These are phyloP conservation scores for Neopestalotiopsis clavispora DNA, from an alignment of 2,329 filamentous ascomycete genomes.

Conservation along the genomic window DNA sequence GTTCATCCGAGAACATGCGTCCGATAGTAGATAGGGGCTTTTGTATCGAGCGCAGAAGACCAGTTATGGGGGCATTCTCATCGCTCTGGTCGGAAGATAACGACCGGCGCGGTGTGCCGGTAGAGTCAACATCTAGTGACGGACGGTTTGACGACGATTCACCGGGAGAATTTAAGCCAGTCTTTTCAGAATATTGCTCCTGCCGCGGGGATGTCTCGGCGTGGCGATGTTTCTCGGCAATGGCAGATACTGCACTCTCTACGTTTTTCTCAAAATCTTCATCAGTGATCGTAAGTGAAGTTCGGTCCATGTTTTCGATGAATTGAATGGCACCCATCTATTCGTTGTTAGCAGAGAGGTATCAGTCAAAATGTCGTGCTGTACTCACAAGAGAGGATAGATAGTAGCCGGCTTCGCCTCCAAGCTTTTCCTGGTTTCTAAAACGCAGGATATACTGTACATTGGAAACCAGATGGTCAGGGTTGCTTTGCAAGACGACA, in stretches of 20 bases:
- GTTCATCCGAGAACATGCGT: conserved; percentile 84
- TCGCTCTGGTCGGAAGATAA: conserved; percentile 62
- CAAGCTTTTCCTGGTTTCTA: conserved; percentile 94
- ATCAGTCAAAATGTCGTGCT: not conserved
- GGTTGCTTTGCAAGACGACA: conserved; percentile 91
- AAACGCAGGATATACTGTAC: conserved; percentile 98
- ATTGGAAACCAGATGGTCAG: conserved; percentile 94
- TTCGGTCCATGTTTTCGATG: conserved; percentile 94
- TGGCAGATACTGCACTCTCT: conserved; percentile 93
- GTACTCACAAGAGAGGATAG: conserved; percentile 81
- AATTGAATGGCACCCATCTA: conserved; percentile 94
- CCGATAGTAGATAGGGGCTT: conserved; percentile 90
- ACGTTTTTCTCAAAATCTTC: conserved; percentile 96
- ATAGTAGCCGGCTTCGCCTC: conserved; percentile 98
- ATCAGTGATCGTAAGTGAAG: conserved; percentile 89
- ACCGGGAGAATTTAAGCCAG: conserved; percentile 37
- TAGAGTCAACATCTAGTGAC: conserved; percentile 46
- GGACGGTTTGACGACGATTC: conserved; percentile 56
- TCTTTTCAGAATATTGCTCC: conserved; percentile 52
- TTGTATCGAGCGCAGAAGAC: conserved; percentile 88
- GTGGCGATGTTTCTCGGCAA: conserved; percentile 82
- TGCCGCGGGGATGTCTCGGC: conserved; percentile 49
- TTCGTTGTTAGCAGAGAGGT: not conserved
- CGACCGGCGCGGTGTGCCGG: conserved; percentile 54
- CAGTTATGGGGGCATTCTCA: conserved; percentile 81